phyloP scores from a whole-genome alignment of 1,284 basidiomycete genomes.

The Porogramme epimiltina region DNA sequence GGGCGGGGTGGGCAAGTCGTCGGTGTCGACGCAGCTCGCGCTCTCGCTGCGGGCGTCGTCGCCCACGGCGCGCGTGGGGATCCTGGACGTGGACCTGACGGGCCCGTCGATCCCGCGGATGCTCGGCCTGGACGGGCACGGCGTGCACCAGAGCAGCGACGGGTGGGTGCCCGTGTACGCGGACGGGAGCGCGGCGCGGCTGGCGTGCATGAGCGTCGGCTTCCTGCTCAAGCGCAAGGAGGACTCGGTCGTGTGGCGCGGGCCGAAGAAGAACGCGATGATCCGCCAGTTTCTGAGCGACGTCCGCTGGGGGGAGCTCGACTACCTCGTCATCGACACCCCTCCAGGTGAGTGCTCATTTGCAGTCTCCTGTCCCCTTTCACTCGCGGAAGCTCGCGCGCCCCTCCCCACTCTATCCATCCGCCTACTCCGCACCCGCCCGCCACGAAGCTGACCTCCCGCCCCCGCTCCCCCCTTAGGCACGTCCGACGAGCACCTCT shows the following conservation, averaged over 20 bases:
- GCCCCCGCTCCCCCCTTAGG: slow-evolving; percentile 51
- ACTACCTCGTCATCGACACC: slow-evolving; percentile 97
- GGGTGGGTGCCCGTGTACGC: slow-evolving; percentile 99
- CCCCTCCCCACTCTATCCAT: not conserved
- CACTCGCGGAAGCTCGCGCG: not conserved
- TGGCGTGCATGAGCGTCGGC: slow-evolving; percentile 97
- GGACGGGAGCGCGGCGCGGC: slow-evolving; percentile 65
- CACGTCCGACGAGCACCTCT: slow-evolving; percentile 98
- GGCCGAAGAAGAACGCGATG: slow-evolving; percentile 99
- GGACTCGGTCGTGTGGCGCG: slow-evolving; percentile 96
- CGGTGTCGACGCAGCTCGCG: slow-evolving; percentile 91
- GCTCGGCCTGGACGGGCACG: slow-evolving; percentile 88
- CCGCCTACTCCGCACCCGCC: too few relatives aligned
- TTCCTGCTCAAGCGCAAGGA: slow-evolving; percentile 90
- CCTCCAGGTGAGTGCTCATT: slow-evolving; percentile 77
- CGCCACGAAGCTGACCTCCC: too few relatives aligned
- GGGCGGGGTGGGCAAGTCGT: slow-evolving; percentile 98
- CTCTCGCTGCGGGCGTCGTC: slow-evolving; percentile 79
- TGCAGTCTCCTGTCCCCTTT: not conserved
- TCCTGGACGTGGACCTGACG: slow-evolving; percentile 96
- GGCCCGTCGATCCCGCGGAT: slow-evolving; percentile 97
- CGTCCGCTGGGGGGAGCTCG: slow-evolving; percentile 95
- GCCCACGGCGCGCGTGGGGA: slow-evolving; percentile 74
- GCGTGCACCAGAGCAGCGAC: slow-evolving; percentile 90
- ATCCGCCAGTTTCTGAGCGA: slow-evolving; percentile 97